Evolutionary conservation across 2,329 filamentous ascomycete genomes (phyloP).

Genomic region (Diplodia seriata): DNA sequence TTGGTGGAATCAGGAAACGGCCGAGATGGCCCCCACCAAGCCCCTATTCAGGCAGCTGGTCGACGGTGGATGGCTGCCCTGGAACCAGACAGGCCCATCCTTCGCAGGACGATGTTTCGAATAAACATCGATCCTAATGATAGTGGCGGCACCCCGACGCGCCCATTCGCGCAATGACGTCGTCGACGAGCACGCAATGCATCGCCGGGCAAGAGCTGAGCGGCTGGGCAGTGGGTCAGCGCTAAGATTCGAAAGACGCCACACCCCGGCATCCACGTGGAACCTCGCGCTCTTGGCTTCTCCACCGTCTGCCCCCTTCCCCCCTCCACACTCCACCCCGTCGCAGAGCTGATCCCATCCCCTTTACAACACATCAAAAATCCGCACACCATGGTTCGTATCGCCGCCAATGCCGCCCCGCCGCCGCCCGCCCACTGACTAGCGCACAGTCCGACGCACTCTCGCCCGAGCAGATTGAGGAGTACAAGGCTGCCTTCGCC

Average conservation of each 20-base stretch:
- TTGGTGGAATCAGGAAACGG: neutral
- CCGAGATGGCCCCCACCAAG: neutral
- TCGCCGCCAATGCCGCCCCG: neutral
- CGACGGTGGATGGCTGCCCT: neutral
- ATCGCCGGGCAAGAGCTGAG: too few relatives aligned
- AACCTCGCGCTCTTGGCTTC: neutral
- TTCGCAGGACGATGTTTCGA: neutral
- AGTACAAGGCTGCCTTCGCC: slow-evolving; percentile 99
- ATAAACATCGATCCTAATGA: neutral
- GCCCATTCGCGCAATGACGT: neutral
- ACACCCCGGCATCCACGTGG: neutral
- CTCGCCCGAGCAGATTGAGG: slow-evolving; percentile 99
- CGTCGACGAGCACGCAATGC: neutral
- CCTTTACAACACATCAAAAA: neutral
- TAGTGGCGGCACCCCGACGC: neutral
- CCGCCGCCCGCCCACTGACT: neutral
- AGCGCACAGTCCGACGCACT: slow-evolving; percentile 84
- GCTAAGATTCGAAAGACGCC: neutral
- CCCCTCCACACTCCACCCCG: slow-evolving; percentile 2
- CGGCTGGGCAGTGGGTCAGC: neutral
- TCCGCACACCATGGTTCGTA: neutral
- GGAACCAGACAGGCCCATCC: neutral
- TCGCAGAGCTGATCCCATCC: neutral
- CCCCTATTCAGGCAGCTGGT: neutral
- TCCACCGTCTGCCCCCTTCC: neutral